Base-by-base conservation (phyloP, 2,329 filamentous ascomycete species). In the Colletotrichum horii region DNA sequence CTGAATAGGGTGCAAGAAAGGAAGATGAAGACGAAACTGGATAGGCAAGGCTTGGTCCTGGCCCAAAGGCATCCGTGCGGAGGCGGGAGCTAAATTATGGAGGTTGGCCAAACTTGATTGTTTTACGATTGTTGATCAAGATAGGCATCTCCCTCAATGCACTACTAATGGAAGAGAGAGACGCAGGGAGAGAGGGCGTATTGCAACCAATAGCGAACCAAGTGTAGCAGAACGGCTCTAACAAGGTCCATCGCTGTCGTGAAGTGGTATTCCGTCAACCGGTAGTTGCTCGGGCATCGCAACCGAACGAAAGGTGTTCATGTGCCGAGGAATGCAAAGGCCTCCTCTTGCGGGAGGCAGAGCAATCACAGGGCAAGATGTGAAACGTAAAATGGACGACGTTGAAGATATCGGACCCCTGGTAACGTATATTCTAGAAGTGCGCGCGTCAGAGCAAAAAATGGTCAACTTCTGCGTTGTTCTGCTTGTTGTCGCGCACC, bases 61-160 rank as follows among this genome's bases (percentile, higher is more conserved):
- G 58, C 15, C 28, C 38, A 65, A 48, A 56, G 64, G 30, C 26
- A 75, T 72, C 62, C 61, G 56, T 75, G 73, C 70, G 58, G 73
- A 68, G 55, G 64, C 73, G 70, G 70, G 70, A 75, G 60, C 73
- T 75, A 71, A 62, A 71, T 48, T 36, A 66, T 36, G 22, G 34
- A 15, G 55, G 52, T 22, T 48, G 58, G 71, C 66, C 60, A 56
- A 52, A 30, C 58, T 38, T 38, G 56, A 38, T 65, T 70, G 71
- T 70, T 74, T 70, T 58, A 60, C 66, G 19, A 34, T 43, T 64
- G 24, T 64, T 56, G 48, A 32, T 36, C n/a, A 11, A 16, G 26
- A 55, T 28, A 12, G 30, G 24, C 43, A 55, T 34, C 9, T 32
- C 7, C 52, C 64, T 24, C 16, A 56, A 58, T 58, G 60, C 15